Evolutionary conservation across 2,329 filamentous ascomycete genomes (phyloP), one percentile per base, ranked within the genome.

Genomic region (Xylaria sp.): DNA sequence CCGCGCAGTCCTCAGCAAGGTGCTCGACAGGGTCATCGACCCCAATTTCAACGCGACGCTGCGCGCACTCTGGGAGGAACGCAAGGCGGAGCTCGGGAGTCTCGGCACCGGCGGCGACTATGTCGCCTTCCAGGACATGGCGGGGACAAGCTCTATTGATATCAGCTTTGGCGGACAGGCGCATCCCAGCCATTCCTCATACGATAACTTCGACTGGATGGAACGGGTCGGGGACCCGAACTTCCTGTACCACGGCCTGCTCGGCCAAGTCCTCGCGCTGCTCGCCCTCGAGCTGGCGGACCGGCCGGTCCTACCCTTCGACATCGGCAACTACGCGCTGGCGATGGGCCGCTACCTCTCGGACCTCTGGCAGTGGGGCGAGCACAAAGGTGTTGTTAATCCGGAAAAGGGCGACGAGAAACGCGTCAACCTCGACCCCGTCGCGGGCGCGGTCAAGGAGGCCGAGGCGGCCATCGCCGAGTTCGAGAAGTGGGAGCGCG

Each of bases 181-280:
- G 9, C 88, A 82, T 64, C 91, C 92, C 0, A 85, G 87, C 47
- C 87, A 92, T 71, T 92, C 89, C 56, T 94, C 89, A 73, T 95
- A 96, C 72, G 93, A 97, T 68, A 95, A 86, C 49, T 92, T 90
- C 64, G 88, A 92, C 41, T 93, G 91, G 87, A 91, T 97, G 81
- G 78, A 86, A 21, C 81, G 80, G 37, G 85, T 90, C 55, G 87
- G 90, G 19, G 94, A 99, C 69, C 91, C 91, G 0, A 87, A 83
- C 1, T 96, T 96, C 67, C 72, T 80, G 9, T 94, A 96, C 68
- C 94, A 97, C 74, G 82, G 80, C 39, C 74, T 89, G 5, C 82
- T 97, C 54, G 90, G 85, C 9, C 86, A 97, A 72, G 78, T 97
- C 39, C 87, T 91, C 72, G 86, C 86, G 1, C 78, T 97, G 2